A percentile compares a stretch with the other conserved stretches of the same genome.
Evolutionary conservation across 2,329 filamentous ascomycete species (phyloP).

Genomic region (Spiromastix sp.): DNA sequence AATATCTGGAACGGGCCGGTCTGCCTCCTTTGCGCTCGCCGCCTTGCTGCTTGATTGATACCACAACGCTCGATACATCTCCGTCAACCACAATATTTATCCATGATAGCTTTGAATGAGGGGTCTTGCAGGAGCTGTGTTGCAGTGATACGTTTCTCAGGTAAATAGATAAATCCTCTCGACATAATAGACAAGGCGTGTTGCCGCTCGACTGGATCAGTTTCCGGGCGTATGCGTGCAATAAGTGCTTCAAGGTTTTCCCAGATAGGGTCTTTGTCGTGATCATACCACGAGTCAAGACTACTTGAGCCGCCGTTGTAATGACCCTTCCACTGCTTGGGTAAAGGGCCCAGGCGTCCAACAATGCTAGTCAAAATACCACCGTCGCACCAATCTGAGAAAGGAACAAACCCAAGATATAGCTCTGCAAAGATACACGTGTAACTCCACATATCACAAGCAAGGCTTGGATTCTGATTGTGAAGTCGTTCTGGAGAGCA

Average conservation of each 20-base stretch:
- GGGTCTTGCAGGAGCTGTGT: slow-evolving; percentile 3
- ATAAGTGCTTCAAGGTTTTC: slow-evolving; percentile 1
- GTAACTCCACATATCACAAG: slow-evolving; percentile 13
- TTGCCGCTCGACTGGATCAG: background rate
- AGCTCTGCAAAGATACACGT: slow-evolving; percentile 9
- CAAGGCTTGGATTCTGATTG: slow-evolving; percentile 7
- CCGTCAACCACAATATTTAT: slow-evolving; percentile 6
- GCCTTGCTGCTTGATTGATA: no score
- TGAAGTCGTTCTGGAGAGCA: slow-evolving; percentile 11
- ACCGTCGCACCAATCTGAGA: slow-evolving; percentile 1
- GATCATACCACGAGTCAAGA: slow-evolving; percentile 2
- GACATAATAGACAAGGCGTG: slow-evolving; percentile 2
- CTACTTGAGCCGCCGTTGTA: background rate
- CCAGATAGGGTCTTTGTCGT: background rate
- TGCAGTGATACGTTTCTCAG: slow-evolving; percentile 4
- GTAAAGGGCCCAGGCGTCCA: background rate
- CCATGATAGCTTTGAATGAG: slow-evolving; percentile 4
- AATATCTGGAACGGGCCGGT: no score
- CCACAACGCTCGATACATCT: no score
- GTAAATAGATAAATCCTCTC: background rate
- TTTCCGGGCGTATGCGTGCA: background rate
- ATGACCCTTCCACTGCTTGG: slow-evolving; percentile 4
- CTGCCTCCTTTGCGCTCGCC: no score
- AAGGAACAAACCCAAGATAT: slow-evolving; percentile 7
- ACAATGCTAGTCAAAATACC: slow-evolving; percentile 2